Base-by-base conservation (phyloP, 768 basidiomycete species). In the Rhizopogon roseolus region DNA sequence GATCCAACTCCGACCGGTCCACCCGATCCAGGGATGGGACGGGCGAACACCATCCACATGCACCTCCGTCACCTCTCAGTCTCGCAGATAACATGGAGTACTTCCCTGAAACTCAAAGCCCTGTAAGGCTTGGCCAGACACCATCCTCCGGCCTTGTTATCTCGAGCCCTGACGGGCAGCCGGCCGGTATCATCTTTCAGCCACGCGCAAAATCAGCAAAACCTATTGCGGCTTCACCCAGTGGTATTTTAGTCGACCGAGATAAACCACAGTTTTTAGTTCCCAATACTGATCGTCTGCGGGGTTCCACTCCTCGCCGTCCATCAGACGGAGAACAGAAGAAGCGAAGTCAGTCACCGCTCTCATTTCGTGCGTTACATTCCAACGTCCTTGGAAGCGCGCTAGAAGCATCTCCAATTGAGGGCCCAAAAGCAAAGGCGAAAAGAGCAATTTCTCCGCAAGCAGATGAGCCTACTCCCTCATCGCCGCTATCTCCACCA, bases 111-210 rank as follows among this genome's bases (percentile, higher is more conserved):
- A 73, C 77, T 53, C 34, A 36, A 14, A 79, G 85, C 5, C 82
- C 84, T n/a, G 74, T 81, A 27, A 84, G 83, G 57, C 76, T 92
- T 6, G 90, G 90, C 3, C 74, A 81, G 3, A 86, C 90, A 0
- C 85, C 89, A 4, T 86, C 89, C 5, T 90, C 91, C 10, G 95
- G 95, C 0, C 78, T 96, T 6, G 80, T 98, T 49, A 88, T 98
- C 37, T 90, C 95, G 60, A 91, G 87, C 63, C 92, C 93, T 2
- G 93, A 96, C 66, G 96, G 96, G 0, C 85, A 93, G 60, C 90
- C 93, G 2, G 81, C 91, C n/a, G 96, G 94, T 10, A 95, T 99
- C 54, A 91, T 94, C 73, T 99, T 98, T 71, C 89, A 94, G 57
- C 96, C 95, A 2, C 77, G 80, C 29, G 72, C 68, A 57, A 58